phyloP scores from a whole-genome alignment of 78 protist genomes.

The Dictyostelium intermedium region DNA sequence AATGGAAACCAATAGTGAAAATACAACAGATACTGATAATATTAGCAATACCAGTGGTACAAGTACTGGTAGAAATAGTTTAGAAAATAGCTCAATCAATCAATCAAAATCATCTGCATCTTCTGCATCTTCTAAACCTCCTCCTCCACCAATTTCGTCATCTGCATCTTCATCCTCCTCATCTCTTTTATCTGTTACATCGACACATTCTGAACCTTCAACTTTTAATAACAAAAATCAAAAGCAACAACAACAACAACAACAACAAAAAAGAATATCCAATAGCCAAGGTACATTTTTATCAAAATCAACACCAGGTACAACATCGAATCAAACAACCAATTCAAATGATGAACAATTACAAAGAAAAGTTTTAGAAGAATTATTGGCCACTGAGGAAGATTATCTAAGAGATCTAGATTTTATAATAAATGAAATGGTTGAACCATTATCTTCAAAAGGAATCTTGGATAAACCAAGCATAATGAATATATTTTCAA shows the following conservation, averaged over 20 bases:
- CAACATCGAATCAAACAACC: neutral
- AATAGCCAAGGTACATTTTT: conserved; percentile 2
- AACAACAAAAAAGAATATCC: neutral
- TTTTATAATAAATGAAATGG: conserved; percentile 29
- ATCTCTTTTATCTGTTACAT: neutral
- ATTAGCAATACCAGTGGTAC: neutral
- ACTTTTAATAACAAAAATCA: neutral
- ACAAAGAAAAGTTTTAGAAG: conserved; percentile 8
- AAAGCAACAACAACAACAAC: neutral
- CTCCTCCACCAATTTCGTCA: neutral
- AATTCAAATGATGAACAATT: neutral
- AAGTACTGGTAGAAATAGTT: neutral
- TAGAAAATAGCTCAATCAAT: neutral
- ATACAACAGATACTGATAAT: neutral
- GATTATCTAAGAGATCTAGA: conserved; percentile 58
- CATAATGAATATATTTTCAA: conserved; percentile 13
- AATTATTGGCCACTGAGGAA: conserved; percentile 37
- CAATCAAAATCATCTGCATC: neutral
- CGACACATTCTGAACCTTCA: neutral
- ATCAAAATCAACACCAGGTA: neutral
- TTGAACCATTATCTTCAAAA: conserved; percentile 13
- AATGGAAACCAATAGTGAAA: neutral
- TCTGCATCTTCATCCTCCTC: neutral
- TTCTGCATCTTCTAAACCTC: neutral
- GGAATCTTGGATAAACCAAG: neutral